Conservation (phyloP, 2,329 filamentous ascomycete species). For the Alternaria sp. region DNA sequence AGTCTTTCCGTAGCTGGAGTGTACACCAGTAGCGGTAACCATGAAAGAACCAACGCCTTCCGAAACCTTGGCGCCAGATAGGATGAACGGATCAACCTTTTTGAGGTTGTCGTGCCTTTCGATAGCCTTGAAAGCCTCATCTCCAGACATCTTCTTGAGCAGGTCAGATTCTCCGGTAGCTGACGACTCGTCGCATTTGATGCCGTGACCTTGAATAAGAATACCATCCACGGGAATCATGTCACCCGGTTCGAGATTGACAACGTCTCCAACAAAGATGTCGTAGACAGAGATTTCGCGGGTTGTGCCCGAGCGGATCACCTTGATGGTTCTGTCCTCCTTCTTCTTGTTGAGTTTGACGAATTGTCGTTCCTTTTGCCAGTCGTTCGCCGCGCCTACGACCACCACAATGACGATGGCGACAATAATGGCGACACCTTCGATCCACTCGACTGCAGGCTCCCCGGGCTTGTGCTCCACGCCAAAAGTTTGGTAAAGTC, state of each 20-base stretch:
- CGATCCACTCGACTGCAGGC: slow-evolving; percentile 77
- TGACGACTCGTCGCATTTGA: slow-evolving; percentile 77
- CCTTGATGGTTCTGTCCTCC: slow-evolving; percentile 76
- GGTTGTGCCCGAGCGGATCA: slow-evolving; percentile 76
- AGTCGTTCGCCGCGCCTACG: slow-evolving; percentile 81
- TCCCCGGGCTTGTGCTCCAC: slow-evolving; percentile 61
- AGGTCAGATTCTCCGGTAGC: slow-evolving; percentile 78
- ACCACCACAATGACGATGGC: slow-evolving; percentile 79
- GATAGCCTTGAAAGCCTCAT: slow-evolving; percentile 72
- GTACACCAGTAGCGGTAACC: slow-evolving; percentile 75
- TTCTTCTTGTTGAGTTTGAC: slow-evolving; percentile 83
- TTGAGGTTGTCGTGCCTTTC: slow-evolving; percentile 67
- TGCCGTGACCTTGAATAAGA: slow-evolving; percentile 70
- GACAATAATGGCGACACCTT: slow-evolving; percentile 80
- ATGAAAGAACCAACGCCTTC: slow-evolving; percentile 79
- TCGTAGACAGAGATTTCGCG: slow-evolving; percentile 71
- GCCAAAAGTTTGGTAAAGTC: slow-evolving; percentile 75
- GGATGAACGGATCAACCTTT: slow-evolving; percentile 84
- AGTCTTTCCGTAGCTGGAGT: slow-evolving; percentile 79
- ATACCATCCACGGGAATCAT: slow-evolving; percentile 75
- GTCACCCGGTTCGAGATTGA: slow-evolving; percentile 73
- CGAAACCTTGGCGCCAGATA: slow-evolving; percentile 82
- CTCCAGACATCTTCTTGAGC: slow-evolving; percentile 71
- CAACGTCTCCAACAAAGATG: slow-evolving; percentile 75
- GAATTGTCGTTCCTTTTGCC: slow-evolving; percentile 82